phyloP scores from a whole-genome alignment of 169 alveolate species.

The Eimeria praecox region DNA sequence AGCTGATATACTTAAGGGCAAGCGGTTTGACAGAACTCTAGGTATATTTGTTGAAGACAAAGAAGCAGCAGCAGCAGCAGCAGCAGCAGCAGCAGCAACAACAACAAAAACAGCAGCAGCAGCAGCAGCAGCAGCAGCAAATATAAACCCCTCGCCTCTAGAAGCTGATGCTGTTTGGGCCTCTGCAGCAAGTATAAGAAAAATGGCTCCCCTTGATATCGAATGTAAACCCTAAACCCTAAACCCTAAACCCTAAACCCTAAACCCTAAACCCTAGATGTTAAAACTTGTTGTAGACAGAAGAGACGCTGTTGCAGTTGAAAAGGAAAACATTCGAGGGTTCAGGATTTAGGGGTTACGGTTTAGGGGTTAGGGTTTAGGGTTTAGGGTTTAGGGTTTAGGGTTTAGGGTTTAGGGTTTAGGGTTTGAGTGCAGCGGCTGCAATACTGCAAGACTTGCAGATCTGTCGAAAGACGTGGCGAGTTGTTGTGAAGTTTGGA shows the following conservation, averaged over 20 bases:
- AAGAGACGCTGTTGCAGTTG: no score
- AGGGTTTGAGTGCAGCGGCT: conserved; percentile 72
- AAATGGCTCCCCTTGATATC: conserved; percentile 4
- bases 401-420: conserved; percentile 39
- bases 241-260: neutral
- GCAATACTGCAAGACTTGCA: conserved; percentile 74
- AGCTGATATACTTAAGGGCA: neutral
- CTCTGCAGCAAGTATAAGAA: neutral
- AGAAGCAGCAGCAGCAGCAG: neutral
- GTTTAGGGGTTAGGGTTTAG: no score
- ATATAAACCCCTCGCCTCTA: neutral
- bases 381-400: conserved; percentile 31
- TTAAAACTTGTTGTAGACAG: no score
- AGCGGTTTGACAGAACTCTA: conserved; percentile 1
- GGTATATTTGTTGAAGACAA: neutral
- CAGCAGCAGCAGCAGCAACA: neutral
- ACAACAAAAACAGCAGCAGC: neutral
- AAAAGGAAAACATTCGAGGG: neutral
- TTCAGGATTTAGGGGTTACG: neutral
- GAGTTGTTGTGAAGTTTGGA: conserved; percentile 81
- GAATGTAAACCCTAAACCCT: conserved; percentile 20
- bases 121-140: neutral
- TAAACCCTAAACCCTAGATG: conserved; percentile 4
- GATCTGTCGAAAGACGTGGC: conserved; percentile 85
- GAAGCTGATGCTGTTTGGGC: conserved; percentile 38